Evolutionary conservation across 225 moss, liverwort and hornwort species (phyloP).

Genomic region (Pleurozium schreberi): DNA sequence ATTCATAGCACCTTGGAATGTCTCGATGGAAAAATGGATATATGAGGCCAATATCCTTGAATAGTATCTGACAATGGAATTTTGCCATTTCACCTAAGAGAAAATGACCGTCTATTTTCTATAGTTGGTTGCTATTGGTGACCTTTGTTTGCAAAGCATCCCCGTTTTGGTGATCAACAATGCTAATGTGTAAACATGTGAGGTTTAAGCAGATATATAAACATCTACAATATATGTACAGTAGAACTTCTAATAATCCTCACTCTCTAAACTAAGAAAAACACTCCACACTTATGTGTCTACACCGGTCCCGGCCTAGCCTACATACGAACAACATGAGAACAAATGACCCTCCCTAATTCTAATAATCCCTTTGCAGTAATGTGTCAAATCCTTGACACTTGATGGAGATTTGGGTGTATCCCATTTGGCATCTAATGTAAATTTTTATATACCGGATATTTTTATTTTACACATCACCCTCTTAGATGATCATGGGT

Average conservation of each 20-base stretch:
- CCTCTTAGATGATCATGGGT: accelerated
- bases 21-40: accelerated
- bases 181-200: too few relatives aligned
- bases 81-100: background rate
- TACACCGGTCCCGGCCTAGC: too few relatives aligned
- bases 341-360: too few relatives aligned
- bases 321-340: too few relatives aligned
- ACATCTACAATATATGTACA: too few relatives aligned
- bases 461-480: background rate
- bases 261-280: too few relatives aligned
- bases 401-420: background rate
- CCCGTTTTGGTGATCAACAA: accelerated
- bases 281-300: too few relatives aligned
- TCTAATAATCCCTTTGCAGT: too few relatives aligned
- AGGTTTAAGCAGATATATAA: too few relatives aligned
- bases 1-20: background rate
- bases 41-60: accelerated
- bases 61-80: background rate
- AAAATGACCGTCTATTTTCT: too few relatives aligned
- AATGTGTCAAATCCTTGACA: too few relatives aligned
- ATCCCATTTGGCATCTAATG: accelerated
- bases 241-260: too few relatives aligned
- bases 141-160: background rate
- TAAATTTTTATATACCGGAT: background rate
- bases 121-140: background rate